Evolutionary conservation across 495 filamentous ascomycete species (phyloP).

Genomic region (Monascus purpureus): DNA sequence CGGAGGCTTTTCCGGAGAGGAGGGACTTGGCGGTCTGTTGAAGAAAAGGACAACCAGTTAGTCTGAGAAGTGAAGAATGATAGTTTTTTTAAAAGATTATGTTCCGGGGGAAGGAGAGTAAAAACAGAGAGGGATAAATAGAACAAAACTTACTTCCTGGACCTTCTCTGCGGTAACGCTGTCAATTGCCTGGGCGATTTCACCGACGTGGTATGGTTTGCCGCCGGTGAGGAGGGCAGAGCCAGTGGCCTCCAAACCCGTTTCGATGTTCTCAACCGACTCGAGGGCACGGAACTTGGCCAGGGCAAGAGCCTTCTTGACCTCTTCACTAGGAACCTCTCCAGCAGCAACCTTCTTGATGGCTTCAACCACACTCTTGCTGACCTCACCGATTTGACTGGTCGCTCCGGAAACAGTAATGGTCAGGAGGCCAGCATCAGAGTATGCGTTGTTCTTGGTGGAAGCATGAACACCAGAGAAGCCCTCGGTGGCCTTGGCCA

Average conservation of each 20-base stretch:
- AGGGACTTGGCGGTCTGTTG: conserved; percentile 67
- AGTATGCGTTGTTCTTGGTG: conserved; percentile 73
- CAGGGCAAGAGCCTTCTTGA: conserved; percentile 80
- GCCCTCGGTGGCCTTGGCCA: conserved; percentile 59
- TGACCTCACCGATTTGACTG: conserved; percentile 47
- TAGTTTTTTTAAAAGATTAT: too few relatives aligned
- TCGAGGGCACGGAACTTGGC: conserved; percentile 92
- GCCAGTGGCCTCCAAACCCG: conserved; percentile 57
- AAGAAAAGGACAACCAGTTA: not conserved
- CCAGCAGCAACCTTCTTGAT: conserved; percentile 68
- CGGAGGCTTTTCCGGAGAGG: conserved; percentile 75
- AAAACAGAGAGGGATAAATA: conserved; percentile 1
- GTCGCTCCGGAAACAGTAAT: conserved; percentile 66
- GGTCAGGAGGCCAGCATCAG: conserved; percentile 80
- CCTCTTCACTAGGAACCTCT: conserved; percentile 62
- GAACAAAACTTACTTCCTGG: conserved; percentile 55
- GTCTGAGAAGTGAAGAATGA: conserved; percentile 7
- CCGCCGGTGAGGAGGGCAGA: conserved; percentile 63
- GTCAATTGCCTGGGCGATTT: conserved; percentile 65
- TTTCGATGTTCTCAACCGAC: conserved; percentile 55
- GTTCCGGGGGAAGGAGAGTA: not conserved
- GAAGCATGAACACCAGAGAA: conserved; percentile 50
- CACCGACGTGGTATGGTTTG: conserved; percentile 77
- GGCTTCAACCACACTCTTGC: conserved; percentile 51
- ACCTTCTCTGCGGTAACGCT: conserved; percentile 71